These are phyloP conservation scores for Ascochyta pisi DNA, from an alignment of 2,329 filamentous ascomycete species.

Conservation along the genomic window DNA sequence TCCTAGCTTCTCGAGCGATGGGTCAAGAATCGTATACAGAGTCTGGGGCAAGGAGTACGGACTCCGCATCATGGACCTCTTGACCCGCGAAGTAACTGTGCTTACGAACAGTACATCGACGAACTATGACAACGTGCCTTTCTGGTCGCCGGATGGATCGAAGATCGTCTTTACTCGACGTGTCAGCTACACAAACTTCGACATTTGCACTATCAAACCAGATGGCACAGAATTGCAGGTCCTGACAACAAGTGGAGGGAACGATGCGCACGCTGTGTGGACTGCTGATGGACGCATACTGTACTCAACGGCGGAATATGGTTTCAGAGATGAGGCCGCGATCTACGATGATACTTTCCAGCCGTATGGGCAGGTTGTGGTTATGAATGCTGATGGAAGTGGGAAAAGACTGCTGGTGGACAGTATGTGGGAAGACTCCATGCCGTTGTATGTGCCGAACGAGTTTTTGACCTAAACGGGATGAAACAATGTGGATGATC, in stretches of 20 bases:
- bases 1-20: slow-evolving; percentile 50
- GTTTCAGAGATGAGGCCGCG: slow-evolving; percentile 53
- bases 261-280: slow-evolving; percentile 57
- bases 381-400: slow-evolving; percentile 53
- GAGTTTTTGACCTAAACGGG: slow-evolving; percentile 3
- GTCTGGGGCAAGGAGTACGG: slow-evolving; percentile 43
- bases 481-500: too few species aligned
- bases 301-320: slow-evolving; percentile 53
- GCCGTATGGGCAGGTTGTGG: slow-evolving; percentile 54
- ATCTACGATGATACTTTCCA: slow-evolving; percentile 55
- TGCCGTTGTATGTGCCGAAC: slow-evolving; percentile 26
- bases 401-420: slow-evolving; percentile 23
- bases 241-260: slow-evolving; percentile 47
- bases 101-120: slow-evolving; percentile 44
- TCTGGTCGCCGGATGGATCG: slow-evolving; percentile 50
- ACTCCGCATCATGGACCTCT: slow-evolving; percentile 45
- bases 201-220: slow-evolving; percentile 52
- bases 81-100: slow-evolving; percentile 29
- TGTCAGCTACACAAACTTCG: slow-evolving; percentile 45
- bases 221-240: slow-evolving; percentile 49
- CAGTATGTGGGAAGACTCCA: slow-evolving; percentile 28
- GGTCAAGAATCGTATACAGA: slow-evolving; percentile 48
- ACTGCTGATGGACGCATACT: slow-evolving; percentile 52
- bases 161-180: slow-evolving; percentile 51
- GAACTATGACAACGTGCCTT: slow-evolving; percentile 48